Base-by-base conservation (phyloP, 495 filamentous ascomycete genomes). In the Venustampulla echinocandica region DNA sequence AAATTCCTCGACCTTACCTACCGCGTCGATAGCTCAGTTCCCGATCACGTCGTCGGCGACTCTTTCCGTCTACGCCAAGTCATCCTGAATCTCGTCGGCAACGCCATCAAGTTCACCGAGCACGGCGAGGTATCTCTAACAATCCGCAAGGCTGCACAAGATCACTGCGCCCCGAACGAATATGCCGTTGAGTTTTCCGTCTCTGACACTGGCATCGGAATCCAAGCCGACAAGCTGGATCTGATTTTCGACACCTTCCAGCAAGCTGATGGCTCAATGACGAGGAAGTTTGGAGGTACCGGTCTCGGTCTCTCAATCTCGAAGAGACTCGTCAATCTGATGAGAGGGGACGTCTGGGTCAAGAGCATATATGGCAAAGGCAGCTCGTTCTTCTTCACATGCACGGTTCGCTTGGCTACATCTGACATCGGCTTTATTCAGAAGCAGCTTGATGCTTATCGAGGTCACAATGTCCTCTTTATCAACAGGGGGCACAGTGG, bases 171-270 rank as follows among this genome's bases (percentile, higher is more conserved):
- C 1, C 69, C 74, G 19, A 79, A 83, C 52, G 85, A 95, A 60
- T 95, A 93, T 58, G 86, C 88, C 11, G 92, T 96, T 59, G 87
- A 97, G 62, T 97, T 99, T 65, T 85, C 90, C 14, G 92, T 99
- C 28, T 85, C 87, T 2, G 92, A 99, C 60, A 99, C 93, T 19
- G 92, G 92, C 42, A 99, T 99, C 59, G 92, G 92, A 55, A 97
- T 99, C 50, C 87, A 90, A 60, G 74, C 82, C 40, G 92, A 97
- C 61, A 99, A 99, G 68, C 78, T 97, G 20, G 89, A 96, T 62
- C 68, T 97, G 47, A 99, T 99, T 63, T 99, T 99, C 61, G 92
- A 97, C 64, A 99, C 92, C 11, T 99, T 99, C 80, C 93, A 95
- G 59, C 92, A 99, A 68, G 92, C 92, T 9, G 92, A 99, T 67